phyloP scores from a whole-genome alignment of 140 eudicot genomes.

The Cichorium intybus region DNA sequence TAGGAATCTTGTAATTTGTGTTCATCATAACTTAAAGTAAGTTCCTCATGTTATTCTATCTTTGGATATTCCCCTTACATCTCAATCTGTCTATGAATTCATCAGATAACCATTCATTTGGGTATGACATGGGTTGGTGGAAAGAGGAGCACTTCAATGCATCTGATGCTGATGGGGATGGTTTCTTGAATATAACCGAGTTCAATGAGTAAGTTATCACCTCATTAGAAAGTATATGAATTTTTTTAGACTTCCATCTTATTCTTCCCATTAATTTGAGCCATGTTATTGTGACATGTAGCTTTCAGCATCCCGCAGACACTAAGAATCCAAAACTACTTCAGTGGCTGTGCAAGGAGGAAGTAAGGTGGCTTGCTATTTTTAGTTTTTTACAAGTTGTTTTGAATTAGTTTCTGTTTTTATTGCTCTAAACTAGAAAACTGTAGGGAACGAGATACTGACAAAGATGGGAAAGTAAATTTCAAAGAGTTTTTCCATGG shows the following conservation, averaged over 20 bases:
- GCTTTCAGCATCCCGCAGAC: conserved; percentile 99
- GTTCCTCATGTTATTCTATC: not conserved
- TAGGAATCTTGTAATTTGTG: too few relatives aligned
- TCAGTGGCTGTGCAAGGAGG: conserved; percentile 97
- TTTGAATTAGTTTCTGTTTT: not conserved
- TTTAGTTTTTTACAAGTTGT: not conserved
- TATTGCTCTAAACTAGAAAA: too few relatives aligned
- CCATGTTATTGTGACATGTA: conserved; percentile 23
- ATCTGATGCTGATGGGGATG: conserved; percentile 88
- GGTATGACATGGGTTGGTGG: conserved; percentile 99
- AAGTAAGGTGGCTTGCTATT: conserved; percentile 59
- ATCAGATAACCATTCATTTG: conserved; percentile 70
- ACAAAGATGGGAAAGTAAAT: conserved; percentile 84
- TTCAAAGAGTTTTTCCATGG: conserved; percentile 95
- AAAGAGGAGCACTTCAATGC: conserved; percentile 97
- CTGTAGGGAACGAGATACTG: conserved; percentile 90
- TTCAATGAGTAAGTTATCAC: conserved; percentile 78
- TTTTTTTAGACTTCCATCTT: not conserved
- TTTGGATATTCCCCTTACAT: conserved; percentile 4
- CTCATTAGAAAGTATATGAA: not conserved
- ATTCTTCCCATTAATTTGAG: conserved; percentile 10
- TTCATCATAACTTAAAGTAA: too few relatives aligned
- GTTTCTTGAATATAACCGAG: conserved; percentile 79
- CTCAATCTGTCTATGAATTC: conserved; percentile 9
- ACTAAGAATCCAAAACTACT: conserved; percentile 67